phyloP scores from a whole-genome alignment of 176 grass and related monocot genomes.

The Eragrostis curvula region DNA sequence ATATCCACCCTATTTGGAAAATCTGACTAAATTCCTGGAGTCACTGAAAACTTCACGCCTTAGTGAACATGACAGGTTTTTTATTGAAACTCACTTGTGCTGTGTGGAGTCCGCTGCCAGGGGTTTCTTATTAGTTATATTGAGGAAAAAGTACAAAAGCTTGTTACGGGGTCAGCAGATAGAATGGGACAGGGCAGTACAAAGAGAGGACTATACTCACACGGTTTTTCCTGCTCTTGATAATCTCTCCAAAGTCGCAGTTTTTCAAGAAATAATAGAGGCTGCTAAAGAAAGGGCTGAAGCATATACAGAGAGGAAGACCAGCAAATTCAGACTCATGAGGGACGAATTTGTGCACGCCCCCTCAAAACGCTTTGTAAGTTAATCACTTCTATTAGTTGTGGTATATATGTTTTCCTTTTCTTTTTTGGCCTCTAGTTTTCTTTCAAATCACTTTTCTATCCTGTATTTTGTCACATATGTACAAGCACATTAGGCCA shows the following conservation, averaged over 20 bases:
- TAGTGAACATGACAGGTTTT: accelerated
- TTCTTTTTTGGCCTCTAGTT: no score
- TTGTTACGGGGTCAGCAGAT: no score
- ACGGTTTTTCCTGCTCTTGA: neutral
- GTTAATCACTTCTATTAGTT: neutral
- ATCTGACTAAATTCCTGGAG: neutral
- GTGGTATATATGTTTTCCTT: no score
- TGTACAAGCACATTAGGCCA: no score
- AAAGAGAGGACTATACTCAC: accelerated
- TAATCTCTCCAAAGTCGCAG: neutral
- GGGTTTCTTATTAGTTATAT: neutral
- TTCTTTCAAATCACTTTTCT: no score
- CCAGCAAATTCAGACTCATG: neutral
- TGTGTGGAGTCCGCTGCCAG: neutral
- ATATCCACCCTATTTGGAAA: neutral
- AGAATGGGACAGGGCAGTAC: neutral
- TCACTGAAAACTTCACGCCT: neutral
- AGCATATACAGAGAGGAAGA: accelerated
- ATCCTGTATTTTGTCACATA: no score
- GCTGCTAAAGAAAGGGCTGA: accelerated
- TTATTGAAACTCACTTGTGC: neutral
- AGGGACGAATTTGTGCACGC: neutral
- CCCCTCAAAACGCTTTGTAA: neutral
- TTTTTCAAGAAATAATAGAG: neutral
- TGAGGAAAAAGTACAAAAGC: neutral